Evolutionary conservation across 495 filamentous ascomycete species (phyloP).

Genomic region (Neurospora sp.): DNA sequence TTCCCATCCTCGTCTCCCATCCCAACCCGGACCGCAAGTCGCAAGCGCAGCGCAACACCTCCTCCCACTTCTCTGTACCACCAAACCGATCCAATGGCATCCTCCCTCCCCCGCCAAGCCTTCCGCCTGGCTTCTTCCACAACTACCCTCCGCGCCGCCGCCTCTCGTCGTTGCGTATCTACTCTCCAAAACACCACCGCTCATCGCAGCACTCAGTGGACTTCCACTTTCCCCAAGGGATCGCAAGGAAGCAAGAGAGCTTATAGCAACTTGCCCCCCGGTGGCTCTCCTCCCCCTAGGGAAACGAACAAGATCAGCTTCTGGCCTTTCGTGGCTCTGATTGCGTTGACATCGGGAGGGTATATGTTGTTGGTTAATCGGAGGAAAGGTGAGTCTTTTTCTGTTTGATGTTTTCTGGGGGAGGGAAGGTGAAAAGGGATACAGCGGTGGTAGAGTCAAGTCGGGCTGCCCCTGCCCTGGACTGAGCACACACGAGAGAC

Average conservation of each 20-base stretch:
- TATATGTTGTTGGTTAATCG: conserved; percentile 36
- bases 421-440: background rate
- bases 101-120: background rate
- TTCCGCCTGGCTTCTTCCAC: conserved; percentile 1
- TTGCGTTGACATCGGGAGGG: conserved; percentile 34
- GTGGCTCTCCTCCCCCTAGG: conserved; percentile 15
- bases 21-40: background rate
- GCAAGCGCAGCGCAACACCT: background rate
- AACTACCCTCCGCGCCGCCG: conserved; percentile 4
- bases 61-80: background rate
- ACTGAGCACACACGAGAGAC: background rate
- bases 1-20: conserved; percentile 16
- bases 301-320: conserved; percentile 30
- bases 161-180: background rate
- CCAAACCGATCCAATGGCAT: background rate
- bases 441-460: background rate
- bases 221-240: background rate
- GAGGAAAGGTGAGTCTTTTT: conserved; percentile 16
- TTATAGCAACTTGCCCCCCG: conserved; percentile 3
- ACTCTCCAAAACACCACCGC: conserved; percentile 18
- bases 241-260: background rate
- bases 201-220: conserved; percentile 3
- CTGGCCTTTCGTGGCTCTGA: conserved; percentile 40
- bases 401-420: background rate
- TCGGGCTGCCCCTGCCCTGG: too few relatives aligned